Evolutionary conservation across 345 rosid genomes (phyloP).

Genomic region (Kandelia obovata): DNA sequence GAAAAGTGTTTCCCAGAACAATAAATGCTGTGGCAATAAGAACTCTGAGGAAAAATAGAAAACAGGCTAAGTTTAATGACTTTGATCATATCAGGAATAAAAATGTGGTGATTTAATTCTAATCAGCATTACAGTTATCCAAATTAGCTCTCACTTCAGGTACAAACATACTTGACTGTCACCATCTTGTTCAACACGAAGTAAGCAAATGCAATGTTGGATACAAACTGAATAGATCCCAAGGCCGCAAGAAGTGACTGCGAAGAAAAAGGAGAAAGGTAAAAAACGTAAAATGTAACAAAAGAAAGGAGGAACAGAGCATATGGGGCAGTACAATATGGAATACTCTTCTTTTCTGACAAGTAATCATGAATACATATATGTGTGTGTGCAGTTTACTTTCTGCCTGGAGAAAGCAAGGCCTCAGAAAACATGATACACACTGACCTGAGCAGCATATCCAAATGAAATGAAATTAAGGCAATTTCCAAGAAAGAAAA

Average conservation of each 20-base stretch:
- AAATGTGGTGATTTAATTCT: constrained; percentile 1
- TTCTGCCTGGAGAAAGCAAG: background rate
- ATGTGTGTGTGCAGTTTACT: too few species aligned
- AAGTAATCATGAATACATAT: too few species aligned
- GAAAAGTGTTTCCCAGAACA: constrained; percentile 90
- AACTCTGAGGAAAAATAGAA: constrained; percentile 46
- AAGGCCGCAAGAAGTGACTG: constrained; percentile 99
- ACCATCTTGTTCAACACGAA: constrained; percentile 87
- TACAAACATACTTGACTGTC: constrained; percentile 76
- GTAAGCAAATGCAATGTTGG: constrained; percentile 96
- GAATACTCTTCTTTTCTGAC: too few species aligned
- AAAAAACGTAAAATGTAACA: background rate
- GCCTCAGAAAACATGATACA: background rate
- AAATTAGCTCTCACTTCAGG: constrained; percentile 27
- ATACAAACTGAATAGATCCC: constrained; percentile 93
- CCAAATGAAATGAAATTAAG: constrained; percentile 96
- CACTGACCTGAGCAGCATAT: constrained; percentile 98
- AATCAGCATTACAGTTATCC: constrained; percentile 3
- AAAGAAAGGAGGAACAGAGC: constrained; percentile 7
- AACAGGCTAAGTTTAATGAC: background rate
- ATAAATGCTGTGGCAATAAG: constrained; percentile 89
- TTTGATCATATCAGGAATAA: constrained; percentile 10
- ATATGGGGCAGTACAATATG: background rate
- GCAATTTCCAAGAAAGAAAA: constrained; percentile 92
- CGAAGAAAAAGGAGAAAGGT: constrained; percentile 22